Percentiles rank a stretch among this genome's conserved stretches.
Conservation (phyloP, 2,329 filamentous ascomycete species). For the Paraphaeosphaeria minitans region DNA sequence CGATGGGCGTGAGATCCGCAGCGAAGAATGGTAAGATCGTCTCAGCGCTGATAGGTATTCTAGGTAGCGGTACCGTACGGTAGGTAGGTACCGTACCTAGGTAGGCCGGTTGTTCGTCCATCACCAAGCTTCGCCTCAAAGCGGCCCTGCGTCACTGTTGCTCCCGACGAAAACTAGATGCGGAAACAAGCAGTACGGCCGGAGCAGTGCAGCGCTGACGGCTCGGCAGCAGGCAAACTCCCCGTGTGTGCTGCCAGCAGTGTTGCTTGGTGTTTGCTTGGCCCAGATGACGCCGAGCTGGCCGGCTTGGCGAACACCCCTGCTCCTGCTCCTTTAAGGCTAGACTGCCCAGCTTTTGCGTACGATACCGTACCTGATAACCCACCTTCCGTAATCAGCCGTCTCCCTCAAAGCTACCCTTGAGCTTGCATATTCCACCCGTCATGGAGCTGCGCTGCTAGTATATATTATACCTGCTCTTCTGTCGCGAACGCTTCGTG, state of each 20-base stretch:
- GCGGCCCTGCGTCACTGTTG: constrained; percentile 1
- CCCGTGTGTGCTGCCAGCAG: neutral
- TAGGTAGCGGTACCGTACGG: no score
- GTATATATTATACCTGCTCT: constrained; percentile 10
- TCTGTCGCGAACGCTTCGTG: neutral
- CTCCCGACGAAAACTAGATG: neutral
- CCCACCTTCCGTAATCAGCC: constrained; percentile 16
- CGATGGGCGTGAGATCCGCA: neutral
- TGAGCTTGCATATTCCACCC: constrained; percentile 6
- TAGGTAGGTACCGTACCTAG: no score
- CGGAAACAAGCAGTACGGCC: neutral
- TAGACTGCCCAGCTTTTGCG: neutral
- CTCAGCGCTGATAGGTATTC: neutral
- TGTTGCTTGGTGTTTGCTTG: neutral
- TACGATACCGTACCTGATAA: no score
- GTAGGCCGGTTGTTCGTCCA: neutral
- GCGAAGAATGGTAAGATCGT: neutral
- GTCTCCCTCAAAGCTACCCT: constrained; percentile 5
- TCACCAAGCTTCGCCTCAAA: neutral
- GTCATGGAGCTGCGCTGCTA: constrained; percentile 7
- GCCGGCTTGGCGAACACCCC: neutral
- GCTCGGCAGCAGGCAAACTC: neutral
- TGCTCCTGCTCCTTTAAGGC: constrained; percentile 15
- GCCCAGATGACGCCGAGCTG: neutral
- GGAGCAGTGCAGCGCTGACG: neutral